Base-by-base conservation (phyloP, 2,329 filamentous ascomycete genomes). In the Fusarium staphyleae region DNA sequence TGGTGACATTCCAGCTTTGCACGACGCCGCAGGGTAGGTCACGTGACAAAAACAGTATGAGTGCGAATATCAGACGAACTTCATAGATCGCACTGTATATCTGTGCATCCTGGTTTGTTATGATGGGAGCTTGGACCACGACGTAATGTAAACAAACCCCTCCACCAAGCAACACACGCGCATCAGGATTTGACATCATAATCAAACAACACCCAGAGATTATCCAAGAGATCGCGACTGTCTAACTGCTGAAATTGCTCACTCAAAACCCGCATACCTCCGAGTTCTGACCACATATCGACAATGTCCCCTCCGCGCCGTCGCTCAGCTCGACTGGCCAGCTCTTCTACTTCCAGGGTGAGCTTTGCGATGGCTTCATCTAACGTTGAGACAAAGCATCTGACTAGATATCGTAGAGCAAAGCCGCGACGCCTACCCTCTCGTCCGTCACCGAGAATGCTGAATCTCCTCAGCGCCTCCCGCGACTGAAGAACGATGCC, bases 401-500 rank as follows among this genome's bases (percentile, higher is more conserved):
- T 68, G 30, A 57, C 49, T 30, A 8, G 24, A 12, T 34, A 45
- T 36, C 42, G 14, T 41, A 74, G 70, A 57, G 52, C 16, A 77
- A 70, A 57, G 57, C 71, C 6, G 54, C 59, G 8, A 56, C 62
- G 35, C 67, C 71, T 16, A 72, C 66, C 48, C 73, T 79, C 26
- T 64, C 71, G 10, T 75, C 79, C 19, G 73, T 84, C 16, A 55
- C 68, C 28, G 81, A 85, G 60, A 68, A 69, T 44, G 69, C 76
- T 48, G 78, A 81, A 49, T 69, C 63, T 6, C 69, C 72, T 5
- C 62, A 72, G 24, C 63, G 65, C 16, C 55, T 66, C 5, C 55
- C 51, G 19, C 60, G 62, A 34, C 66, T 64, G 44, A 69, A 65
- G 50, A 55, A 67, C 40, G 60, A 74, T 65, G 63, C 70, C 51